A percentile compares a stretch with the other conserved stretches of the same genome.
These are phyloP conservation scores for Biscutella auriculata DNA, from an alignment of 441 rosid genomes.

Conservation along the genomic window DNA sequence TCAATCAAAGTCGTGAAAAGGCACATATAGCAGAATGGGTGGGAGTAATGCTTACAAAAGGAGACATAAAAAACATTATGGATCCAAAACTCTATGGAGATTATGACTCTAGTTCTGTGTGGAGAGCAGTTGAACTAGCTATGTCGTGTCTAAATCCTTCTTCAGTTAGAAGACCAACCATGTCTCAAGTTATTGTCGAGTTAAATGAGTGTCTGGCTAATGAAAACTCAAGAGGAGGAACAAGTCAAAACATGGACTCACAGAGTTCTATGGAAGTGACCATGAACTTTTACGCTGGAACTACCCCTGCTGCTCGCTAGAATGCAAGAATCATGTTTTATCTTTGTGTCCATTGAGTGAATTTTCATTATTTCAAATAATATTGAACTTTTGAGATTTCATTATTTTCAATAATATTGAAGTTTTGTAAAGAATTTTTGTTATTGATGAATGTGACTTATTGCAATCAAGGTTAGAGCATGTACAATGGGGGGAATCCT, in stretches of 20 bases:
- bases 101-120: slow-evolving; percentile 27
- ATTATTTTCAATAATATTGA: too few species aligned
- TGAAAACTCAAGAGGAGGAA: slow-evolving; percentile 16
- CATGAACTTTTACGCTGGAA: slow-evolving; percentile 15
- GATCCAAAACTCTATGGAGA: slow-evolving; percentile 39
- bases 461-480: slow-evolving; percentile 27
- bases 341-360: too few species aligned
- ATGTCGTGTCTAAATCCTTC: slow-evolving; percentile 30
- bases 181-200: slow-evolving; percentile 35
- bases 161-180: slow-evolving; percentile 30
- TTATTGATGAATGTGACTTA: slow-evolving; percentile 38
- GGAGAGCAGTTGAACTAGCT: slow-evolving; percentile 49
- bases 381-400: too few species aligned
- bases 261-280: slow-evolving; percentile 16
- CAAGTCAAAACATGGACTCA: slow-evolving; percentile 10
- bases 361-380: too few species aligned
- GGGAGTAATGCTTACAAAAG: slow-evolving; percentile 24
- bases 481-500: not conserved
- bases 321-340: too few species aligned
- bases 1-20: slow-evolving; percentile 14
- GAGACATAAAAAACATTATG: slow-evolving; percentile 29
- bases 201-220: slow-evolving; percentile 34
- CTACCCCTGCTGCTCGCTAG: too few species aligned
- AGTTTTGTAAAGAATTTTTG: too few species aligned
- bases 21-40: slow-evolving; percentile 31